Percentiles rank a stretch among this genome's conserved stretches.
Conservation (phyloP, 768 basidiomycete species). For the Naganishia vaughanmartiniae region DNA sequence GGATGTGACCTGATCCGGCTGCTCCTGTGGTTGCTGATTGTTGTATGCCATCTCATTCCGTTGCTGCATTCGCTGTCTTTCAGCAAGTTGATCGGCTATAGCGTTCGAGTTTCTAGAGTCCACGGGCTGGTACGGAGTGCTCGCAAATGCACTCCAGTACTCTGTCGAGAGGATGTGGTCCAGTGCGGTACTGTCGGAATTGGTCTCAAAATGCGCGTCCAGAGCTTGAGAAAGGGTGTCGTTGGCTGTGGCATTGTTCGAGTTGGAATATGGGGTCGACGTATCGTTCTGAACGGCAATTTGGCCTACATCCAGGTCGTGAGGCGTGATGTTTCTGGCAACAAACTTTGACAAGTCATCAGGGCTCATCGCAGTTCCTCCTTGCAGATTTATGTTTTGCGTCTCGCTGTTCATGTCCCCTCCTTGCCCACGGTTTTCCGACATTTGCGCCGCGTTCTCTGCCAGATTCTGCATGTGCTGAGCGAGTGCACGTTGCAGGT, state of each 20-base stretch:
- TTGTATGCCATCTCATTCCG: not conserved
- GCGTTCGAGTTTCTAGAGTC: not conserved
- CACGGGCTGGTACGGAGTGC: conserved; percentile 1
- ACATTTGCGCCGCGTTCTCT: not conserved
- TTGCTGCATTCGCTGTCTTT: not conserved
- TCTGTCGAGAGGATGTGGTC: conserved; percentile 3
- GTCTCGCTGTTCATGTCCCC: not conserved
- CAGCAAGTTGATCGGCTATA: not conserved
- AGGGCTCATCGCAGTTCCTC: conserved; percentile 3
- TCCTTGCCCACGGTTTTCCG: not conserved
- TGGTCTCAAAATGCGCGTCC: not conserved
- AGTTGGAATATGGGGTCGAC: not conserved
- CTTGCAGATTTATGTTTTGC: not conserved
- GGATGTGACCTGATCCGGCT: not conserved
- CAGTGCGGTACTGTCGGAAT: not conserved
- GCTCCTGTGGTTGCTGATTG: not conserved
- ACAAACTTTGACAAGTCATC: conserved; percentile 8
- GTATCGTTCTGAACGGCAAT: not conserved
- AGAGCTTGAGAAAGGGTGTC: not conserved
- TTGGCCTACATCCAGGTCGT: conserved; percentile 10
- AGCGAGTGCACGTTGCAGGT: conserved; percentile 19
- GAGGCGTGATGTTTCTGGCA: conserved; percentile 11
- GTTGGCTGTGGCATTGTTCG: not conserved
- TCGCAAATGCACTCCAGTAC: conserved; percentile 13
- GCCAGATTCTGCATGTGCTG: conserved; percentile 14